These are phyloP conservation scores for Amylocystis lapponica DNA, from an alignment of 768 basidiomycete genomes.

Conservation along the genomic window DNA sequence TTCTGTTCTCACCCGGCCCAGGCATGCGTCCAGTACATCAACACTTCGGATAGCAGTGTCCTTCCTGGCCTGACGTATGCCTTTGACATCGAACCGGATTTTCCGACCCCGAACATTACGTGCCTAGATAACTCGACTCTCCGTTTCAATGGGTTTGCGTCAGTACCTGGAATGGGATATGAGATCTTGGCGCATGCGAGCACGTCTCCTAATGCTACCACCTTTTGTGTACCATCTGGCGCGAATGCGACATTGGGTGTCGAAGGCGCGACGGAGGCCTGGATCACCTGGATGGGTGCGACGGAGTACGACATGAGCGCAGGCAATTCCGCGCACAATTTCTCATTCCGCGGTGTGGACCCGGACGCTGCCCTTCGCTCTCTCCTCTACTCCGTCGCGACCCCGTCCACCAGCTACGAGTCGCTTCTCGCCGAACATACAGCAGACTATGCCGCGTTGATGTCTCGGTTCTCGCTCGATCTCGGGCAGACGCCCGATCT, in stretches of 20 bases:
- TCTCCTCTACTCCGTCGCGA: slow-evolving; percentile 24
- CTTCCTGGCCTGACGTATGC: slow-evolving; percentile 39
- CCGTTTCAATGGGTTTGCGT: slow-evolving; percentile 43
- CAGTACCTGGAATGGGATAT: slow-evolving; percentile 60
- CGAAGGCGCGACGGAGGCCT: slow-evolving; percentile 42
- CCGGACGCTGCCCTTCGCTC: slow-evolving; percentile 44
- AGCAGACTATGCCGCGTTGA: slow-evolving; percentile 40
- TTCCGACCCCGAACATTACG: slow-evolving; percentile 54
- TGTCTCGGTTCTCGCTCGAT: slow-evolving; percentile 46
- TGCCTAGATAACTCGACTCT: slow-evolving; percentile 55
- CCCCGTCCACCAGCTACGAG: slow-evolving; percentile 27
- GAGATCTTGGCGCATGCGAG: slow-evolving; percentile 53
- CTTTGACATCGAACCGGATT: slow-evolving; percentile 41
- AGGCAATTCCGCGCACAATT: slow-evolving; percentile 48
- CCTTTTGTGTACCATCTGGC: slow-evolving; percentile 28
- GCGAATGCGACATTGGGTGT: slow-evolving; percentile 42
- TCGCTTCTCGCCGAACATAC: slow-evolving; percentile 43
- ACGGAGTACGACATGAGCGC: slow-evolving; percentile 64
- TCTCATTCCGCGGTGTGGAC: slow-evolving; percentile 59
- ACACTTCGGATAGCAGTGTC: slow-evolving; percentile 19
- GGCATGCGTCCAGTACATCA: slow-evolving; percentile 57
- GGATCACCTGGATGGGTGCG: slow-evolving; percentile 70
- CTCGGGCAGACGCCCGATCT: slow-evolving; percentile 56
- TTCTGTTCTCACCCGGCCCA: slow-evolving; percentile 65
- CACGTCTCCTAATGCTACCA: slow-evolving; percentile 23